Conservation (phyloP, 1,284 basidiomycete species). For the Trichosporon coremiiforme region DNA sequence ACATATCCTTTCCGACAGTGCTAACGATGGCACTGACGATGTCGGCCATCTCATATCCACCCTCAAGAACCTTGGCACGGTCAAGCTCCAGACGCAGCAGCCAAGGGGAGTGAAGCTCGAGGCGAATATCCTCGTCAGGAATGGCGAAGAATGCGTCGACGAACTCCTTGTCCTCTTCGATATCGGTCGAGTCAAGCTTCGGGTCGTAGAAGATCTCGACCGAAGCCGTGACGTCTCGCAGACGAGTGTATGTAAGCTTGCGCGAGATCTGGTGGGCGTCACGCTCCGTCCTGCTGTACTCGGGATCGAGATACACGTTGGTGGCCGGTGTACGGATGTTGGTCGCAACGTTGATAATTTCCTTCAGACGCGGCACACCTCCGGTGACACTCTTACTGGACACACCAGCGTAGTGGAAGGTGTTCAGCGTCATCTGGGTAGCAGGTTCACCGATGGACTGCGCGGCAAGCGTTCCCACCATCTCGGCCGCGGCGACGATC, state of each 20-base stretch:
- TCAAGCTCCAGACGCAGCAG: slow-evolving; percentile 94
- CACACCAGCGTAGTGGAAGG: slow-evolving; percentile 99
- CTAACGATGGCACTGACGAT: slow-evolving; percentile 92
- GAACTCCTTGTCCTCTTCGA: slow-evolving; percentile 94
- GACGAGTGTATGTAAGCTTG: slow-evolving; percentile 82
- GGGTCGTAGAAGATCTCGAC: slow-evolving; percentile 99
- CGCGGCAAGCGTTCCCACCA: slow-evolving; percentile 97
- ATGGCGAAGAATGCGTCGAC: slow-evolving; percentile 99
- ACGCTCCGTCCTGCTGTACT: slow-evolving; percentile 74
- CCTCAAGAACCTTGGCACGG: slow-evolving; percentile 96
- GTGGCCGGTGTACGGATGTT: slow-evolving; percentile 98
- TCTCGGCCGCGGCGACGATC: slow-evolving; percentile 90
- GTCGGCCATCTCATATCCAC: slow-evolving; percentile 92
- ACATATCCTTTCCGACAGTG: slow-evolving; percentile 93
- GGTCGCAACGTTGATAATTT: slow-evolving; percentile 98
- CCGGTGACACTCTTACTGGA: slow-evolving; percentile 97
- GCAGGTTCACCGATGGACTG: slow-evolving; percentile 99
- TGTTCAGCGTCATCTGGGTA: slow-evolving; percentile 99
- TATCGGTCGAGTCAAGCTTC: slow-evolving; percentile 85
- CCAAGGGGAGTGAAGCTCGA: slow-evolving; percentile 94
- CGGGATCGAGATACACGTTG: slow-evolving; percentile 81
- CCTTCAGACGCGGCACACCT: slow-evolving; percentile 95
- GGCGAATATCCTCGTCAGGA: slow-evolving; percentile 93
- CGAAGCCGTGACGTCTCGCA: slow-evolving; percentile 91
- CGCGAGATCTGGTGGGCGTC: slow-evolving; percentile 54